Evolutionary conservation across 2,329 filamentous ascomycete genomes (phyloP).

Genomic region (Amphichorda felina): DNA sequence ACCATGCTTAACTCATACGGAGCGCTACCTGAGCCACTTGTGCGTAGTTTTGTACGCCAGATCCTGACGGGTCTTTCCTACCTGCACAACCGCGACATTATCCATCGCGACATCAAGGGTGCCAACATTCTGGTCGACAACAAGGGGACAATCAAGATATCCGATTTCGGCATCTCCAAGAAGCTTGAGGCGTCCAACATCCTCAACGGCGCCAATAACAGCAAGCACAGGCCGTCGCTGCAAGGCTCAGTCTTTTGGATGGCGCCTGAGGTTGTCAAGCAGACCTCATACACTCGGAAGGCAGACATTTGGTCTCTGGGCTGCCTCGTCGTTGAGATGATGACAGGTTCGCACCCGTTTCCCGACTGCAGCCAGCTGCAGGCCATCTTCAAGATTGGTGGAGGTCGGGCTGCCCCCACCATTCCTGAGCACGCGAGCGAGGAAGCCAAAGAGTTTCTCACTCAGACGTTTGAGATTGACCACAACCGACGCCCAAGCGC

Average conservation of each 20-base stretch:
- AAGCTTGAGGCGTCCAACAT: conserved; percentile 89
- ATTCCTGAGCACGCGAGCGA: conserved; percentile 78
- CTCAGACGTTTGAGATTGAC: conserved; percentile 89
- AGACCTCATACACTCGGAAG: conserved; percentile 95
- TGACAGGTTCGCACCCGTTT: conserved; percentile 92
- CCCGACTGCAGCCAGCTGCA: conserved; percentile 95
- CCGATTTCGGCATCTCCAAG: conserved; percentile 97
- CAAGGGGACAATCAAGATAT: conserved; percentile 98
- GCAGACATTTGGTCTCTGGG: conserved; percentile 98
- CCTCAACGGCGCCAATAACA: conserved; percentile 55
- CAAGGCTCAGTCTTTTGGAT: conserved; percentile 99
- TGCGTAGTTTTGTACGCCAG: conserved; percentile 93
- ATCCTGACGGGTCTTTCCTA: conserved; percentile 89
- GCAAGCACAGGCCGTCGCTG: conserved; percentile 63
- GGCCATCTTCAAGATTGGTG: conserved; percentile 97
- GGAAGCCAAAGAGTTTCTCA: conserved; percentile 74
- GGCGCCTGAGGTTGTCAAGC: conserved; percentile 96
- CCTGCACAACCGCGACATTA: conserved; percentile 88
- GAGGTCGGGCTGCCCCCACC: conserved; percentile 73
- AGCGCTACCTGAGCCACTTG: conserved; percentile 81
- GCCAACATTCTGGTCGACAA: conserved; percentile 98
- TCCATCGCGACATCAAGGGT: conserved; percentile 97
- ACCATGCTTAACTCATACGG: conserved; percentile 99
- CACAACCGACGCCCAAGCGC: conserved; percentile 86
- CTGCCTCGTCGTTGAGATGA: conserved; percentile 97